A percentile compares a stretch with the other conserved stretches of the same genome.
phyloP scores from a whole-genome alignment of 2,329 filamentous ascomycete species.

The Fusarium dlaminii region DNA sequence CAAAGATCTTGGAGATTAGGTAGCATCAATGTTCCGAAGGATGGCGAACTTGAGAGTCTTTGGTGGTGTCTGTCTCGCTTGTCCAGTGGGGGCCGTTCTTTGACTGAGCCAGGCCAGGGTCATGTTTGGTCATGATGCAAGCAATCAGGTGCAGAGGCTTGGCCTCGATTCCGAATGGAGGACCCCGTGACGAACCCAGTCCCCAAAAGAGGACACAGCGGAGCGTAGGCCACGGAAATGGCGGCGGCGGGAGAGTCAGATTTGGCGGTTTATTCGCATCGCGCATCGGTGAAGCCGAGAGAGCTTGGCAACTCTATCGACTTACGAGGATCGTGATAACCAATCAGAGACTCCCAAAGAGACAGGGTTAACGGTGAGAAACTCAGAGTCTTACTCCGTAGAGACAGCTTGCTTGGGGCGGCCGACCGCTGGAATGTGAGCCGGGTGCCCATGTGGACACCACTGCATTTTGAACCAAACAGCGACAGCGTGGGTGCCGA shows the following conservation, averaged over 20 bases:
- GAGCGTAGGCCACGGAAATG: constrained; percentile 31
- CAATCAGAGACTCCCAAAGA: constrained; percentile 26
- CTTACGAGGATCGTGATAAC: not conserved
- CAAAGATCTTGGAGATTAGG: constrained; percentile 8
- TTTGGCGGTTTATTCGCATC: constrained; percentile 37
- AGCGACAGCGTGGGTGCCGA: constrained; percentile 17
- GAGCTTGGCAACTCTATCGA: constrained; percentile 42
- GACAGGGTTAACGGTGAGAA: constrained; percentile 22
- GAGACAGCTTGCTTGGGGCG: constrained; percentile 26
- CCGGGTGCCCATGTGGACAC: constrained; percentile 22
- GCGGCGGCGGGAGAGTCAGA: constrained; percentile 29
- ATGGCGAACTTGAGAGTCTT: not conserved
- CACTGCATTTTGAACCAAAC: not conserved
- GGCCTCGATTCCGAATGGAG: constrained; percentile 16
- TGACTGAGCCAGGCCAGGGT: not conserved
- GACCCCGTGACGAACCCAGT: constrained; percentile 26
- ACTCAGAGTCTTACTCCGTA: constrained; percentile 6
- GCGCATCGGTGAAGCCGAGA: constrained; percentile 42
- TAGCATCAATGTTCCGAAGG: not conserved
- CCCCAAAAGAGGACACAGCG: constrained; percentile 29
- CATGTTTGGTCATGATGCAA: constrained; percentile 12
- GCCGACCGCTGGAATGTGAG: constrained; percentile 41
- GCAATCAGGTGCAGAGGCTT: constrained; percentile 14
- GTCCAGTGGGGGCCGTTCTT: not conserved
- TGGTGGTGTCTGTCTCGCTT: constrained; percentile 1